Evolutionary conservation across 257 asterid species (phyloP), one percentile per base, ranked within the genome.

Genomic region (Primulina huaijiensis): DNA sequence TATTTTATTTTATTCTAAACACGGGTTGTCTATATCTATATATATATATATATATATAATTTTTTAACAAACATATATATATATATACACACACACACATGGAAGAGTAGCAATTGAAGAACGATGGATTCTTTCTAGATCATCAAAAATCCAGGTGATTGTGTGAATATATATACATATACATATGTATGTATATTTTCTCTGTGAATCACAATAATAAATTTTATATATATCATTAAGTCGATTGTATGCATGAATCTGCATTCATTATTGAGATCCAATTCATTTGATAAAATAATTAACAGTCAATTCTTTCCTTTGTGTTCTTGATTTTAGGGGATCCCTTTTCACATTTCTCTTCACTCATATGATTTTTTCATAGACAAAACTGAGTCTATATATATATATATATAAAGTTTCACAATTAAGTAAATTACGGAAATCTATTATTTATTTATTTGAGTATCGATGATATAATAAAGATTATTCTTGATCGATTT

Each of bases 281-380:
- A 70, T 78, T 59, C 71, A 60, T 64, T 77, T 76, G 77, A 82
- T 83, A 16, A 65, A 60, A 65, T 74, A 73, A 69, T 64, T 60
- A 68, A 66, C 23, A 21, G 8, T 43, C 35, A 68, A 16, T 27
- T 58, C 40, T 62, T 6, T 52, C 20, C 5, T 9, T 21, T 38
- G 21, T 56, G 33, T 57, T 29, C n/a, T 43, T 43, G n/a, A 43
- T 43, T 43, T 12, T 43, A 43, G 53, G 53, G 53, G 17, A 38
- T 38, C 50, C 50, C 60, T 23, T 43, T 40, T n/a, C 17, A 7
- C 16, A 35, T 64, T 21, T 27, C 6, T 23, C 6, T 23, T 58
- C 17, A 65, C 8, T 66, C 68, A 19, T 58, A 62, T 67, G 53
- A 72, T 58, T n/a, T 11, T 7, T 12, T 20, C 6, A 8, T 6